phyloP scores from a whole-genome alignment of 192 early-diverging fungal genomes.

The Entomortierella parvispora region DNA sequence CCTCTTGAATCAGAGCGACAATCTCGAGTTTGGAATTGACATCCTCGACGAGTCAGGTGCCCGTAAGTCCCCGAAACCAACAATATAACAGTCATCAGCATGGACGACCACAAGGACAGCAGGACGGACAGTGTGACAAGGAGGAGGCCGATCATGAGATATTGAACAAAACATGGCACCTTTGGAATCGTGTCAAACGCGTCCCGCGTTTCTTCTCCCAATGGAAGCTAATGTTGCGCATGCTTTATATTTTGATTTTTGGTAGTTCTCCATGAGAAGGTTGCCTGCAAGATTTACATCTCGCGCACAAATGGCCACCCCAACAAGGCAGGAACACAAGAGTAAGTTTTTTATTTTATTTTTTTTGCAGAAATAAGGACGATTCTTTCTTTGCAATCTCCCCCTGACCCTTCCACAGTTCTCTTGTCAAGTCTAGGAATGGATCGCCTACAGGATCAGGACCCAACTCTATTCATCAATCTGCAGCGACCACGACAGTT shows the following conservation, averaged over 20 bases:
- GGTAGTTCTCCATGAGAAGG: conserved; percentile 48
- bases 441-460: conserved; percentile 25
- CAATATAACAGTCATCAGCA: too few species aligned
- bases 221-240: too few species aligned
- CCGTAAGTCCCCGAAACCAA: conserved; percentile 48
- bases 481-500: conserved; percentile 1
- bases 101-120: too few species aligned
- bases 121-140: not conserved
- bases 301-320: conserved; percentile 37
- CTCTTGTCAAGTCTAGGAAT: conserved; percentile 21
- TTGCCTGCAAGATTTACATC: conserved; percentile 45
- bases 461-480: conserved; percentile 5
- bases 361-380: not conserved
- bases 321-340: conserved; percentile 33
- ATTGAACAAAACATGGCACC: too few species aligned
- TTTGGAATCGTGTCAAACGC: too few species aligned
- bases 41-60: conserved; percentile 76
- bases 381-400: not conserved
- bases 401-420: not conserved
- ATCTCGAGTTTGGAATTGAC: conserved; percentile 84
- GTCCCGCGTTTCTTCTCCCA: too few species aligned
- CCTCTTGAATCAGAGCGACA: conserved; percentile 68
- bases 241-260: not conserved
- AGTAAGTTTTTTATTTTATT: conserved; percentile 15
- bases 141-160: too few species aligned